phyloP scores from a whole-genome alignment of 148 eudicot genomes.

The Pharnaceum exiguum region DNA sequence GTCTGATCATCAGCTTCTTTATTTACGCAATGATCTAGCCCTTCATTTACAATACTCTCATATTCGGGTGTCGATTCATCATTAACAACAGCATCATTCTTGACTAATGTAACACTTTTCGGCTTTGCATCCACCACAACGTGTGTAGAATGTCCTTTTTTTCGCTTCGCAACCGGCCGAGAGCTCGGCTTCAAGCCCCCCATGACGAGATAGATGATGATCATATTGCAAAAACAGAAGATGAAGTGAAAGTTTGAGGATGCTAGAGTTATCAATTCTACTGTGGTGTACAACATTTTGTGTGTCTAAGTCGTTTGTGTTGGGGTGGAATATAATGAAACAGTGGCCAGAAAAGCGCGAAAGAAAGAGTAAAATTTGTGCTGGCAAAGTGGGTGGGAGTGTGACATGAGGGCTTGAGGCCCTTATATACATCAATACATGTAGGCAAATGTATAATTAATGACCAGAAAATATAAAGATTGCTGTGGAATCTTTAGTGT shows the following conservation, averaged over 20 bases:
- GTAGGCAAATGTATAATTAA: neutral
- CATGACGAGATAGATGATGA: slow-evolving; percentile 43
- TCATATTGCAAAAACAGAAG: slow-evolving; percentile 64
- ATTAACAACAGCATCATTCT: no score
- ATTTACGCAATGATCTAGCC: no score
- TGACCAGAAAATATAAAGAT: neutral
- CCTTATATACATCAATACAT: slow-evolving; percentile 7
- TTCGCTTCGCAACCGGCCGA: slow-evolving; percentile 13
- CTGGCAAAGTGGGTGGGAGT: neutral
- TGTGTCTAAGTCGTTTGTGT: neutral
- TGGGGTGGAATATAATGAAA: no score
- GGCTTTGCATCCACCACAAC: no score
- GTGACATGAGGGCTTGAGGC: no score
- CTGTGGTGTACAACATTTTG: slow-evolving; percentile 36
- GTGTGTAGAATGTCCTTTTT: no score
- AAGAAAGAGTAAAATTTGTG: no score
- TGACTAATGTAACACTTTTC: slow-evolving; percentile 1
- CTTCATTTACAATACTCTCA: no score
- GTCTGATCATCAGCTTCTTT: no score
- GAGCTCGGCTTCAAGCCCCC: neutral
- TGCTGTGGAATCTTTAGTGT: slow-evolving; percentile 18
- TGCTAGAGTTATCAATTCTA: slow-evolving; percentile 47
- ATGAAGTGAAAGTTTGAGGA: slow-evolving; percentile 46
- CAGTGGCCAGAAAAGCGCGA: no score
- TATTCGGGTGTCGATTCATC: no score